Evolutionary conservation across 345 rosid species (phyloP).

Genomic region (Citrus glauca): DNA sequence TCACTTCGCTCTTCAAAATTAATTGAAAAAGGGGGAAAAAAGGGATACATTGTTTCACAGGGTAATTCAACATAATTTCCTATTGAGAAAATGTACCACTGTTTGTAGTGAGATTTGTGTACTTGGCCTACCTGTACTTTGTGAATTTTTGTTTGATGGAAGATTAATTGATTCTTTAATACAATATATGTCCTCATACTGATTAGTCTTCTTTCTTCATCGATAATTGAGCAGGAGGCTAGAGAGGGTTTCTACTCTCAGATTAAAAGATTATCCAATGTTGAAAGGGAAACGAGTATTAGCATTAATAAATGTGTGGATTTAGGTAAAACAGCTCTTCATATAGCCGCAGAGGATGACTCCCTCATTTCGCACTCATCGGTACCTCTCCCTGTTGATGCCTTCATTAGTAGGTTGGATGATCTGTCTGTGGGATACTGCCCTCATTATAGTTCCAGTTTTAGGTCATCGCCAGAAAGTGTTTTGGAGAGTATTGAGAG

Average conservation of each 20-base stretch:
- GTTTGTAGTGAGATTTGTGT: no score
- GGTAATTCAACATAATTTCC: background rate
- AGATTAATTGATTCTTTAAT: background rate
- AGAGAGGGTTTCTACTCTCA: conserved; percentile 38
- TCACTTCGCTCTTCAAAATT: no score
- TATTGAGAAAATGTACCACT: background rate
- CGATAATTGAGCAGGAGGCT: conserved; percentile 36
- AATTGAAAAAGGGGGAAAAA: no score
- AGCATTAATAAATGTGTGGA: conserved; percentile 53
- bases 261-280: conserved; percentile 32
- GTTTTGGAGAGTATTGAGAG: conserved; percentile 50
- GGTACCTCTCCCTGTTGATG: conserved; percentile 59
- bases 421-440: conserved; percentile 66
- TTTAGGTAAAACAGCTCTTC: conserved; percentile 50
- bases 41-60: no score
- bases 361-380: conserved; percentile 61
- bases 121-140: background rate
- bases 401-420: conserved; percentile 45
- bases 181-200: background rate
- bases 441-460: conserved; percentile 32
- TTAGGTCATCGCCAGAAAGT: conserved; percentile 31
- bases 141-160: background rate
- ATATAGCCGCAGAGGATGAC: conserved; percentile 69
- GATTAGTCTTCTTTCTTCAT: background rate
- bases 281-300: conserved; percentile 61